phyloP scores from a whole-genome alignment of 805 yeast species.

The Saccharomyces jurei region DNA sequence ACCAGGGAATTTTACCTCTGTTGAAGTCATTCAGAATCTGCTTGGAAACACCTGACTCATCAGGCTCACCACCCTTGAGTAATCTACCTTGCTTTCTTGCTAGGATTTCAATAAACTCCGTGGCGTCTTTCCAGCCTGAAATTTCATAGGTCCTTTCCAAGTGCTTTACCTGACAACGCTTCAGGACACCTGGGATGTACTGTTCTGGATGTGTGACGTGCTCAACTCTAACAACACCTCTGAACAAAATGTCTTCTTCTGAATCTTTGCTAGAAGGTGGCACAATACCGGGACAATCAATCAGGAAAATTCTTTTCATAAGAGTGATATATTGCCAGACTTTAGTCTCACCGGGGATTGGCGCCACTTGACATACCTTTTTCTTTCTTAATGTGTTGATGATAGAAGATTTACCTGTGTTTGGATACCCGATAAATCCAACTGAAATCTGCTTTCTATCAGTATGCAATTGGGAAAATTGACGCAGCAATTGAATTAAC shows the following conservation, averaged over 20 bases:
- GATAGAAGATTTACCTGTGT: constrained; percentile 95
- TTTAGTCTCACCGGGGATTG: constrained; percentile 97
- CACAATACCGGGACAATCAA: constrained; percentile 98
- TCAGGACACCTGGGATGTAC: constrained; percentile 78
- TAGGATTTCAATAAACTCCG: constrained; percentile 80
- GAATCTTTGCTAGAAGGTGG: constrained; percentile 89
- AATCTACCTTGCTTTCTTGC: constrained; percentile 92
- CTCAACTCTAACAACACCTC: constrained; percentile 98
- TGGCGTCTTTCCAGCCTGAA: constrained; percentile 73
- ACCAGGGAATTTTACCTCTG: constrained; percentile 98
- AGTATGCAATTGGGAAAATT: constrained; percentile 79
- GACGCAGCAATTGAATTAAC: constrained; percentile 84
- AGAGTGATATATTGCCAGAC: constrained; percentile 98
- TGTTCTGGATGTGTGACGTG: constrained; percentile 94
- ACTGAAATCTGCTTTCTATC: constrained; percentile 95
- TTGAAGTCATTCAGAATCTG: constrained; percentile 88
- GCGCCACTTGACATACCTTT: constrained; percentile 95
- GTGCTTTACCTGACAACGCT: constrained; percentile 80
- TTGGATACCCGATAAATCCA: constrained; percentile 96
- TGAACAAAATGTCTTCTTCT: constrained; percentile 83
- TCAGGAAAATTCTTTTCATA: constrained; percentile 90
- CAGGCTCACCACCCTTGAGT: constrained; percentile 96
- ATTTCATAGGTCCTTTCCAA: constrained; percentile 92
- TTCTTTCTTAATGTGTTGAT: constrained; percentile 88
- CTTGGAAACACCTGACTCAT: constrained; percentile 87